Conservation (phyloP, 1,284 basidiomycete genomes). For the Anthracocystis panici-leucophaei region DNA sequence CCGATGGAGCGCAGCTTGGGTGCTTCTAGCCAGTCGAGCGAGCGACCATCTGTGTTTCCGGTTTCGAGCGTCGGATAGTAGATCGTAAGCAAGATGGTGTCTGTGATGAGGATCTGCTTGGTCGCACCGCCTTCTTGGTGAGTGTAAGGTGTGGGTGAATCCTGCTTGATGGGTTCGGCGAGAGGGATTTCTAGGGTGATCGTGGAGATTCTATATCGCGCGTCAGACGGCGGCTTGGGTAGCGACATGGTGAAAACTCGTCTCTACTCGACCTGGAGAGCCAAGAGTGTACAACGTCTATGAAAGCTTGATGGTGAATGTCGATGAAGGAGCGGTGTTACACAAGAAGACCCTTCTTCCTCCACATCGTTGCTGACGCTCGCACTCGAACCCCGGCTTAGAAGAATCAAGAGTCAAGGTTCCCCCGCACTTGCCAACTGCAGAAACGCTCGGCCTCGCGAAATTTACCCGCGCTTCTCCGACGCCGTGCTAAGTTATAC, state of each 20-base stretch:
- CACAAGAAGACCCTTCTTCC: neutral
- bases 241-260: constrained; percentile 26
- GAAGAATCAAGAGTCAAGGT: neutral
- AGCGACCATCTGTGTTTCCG: neutral
- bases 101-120: constrained; percentile 43
- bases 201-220: constrained; percentile 52
- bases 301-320: neutral
- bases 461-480: constrained; percentile 1
- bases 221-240: constrained; percentile 17
- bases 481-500: neutral
- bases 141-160: constrained; percentile 35
- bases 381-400: neutral
- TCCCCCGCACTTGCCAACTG: neutral
- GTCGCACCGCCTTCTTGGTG: constrained; percentile 22
- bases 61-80: constrained; percentile 51
- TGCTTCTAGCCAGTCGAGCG: constrained; percentile 46
- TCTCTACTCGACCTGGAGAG: neutral
- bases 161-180: constrained; percentile 26
- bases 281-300: neutral
- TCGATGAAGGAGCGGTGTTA: neutral
- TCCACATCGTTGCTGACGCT: constrained; percentile 1
- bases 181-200: constrained; percentile 58
- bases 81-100: constrained; percentile 60
- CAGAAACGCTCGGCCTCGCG: neutral
- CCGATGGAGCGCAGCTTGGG: constrained; percentile 50